Evolutionary conservation across 495 filamentous ascomycete genomes (phyloP), one percentile per base, ranked within the genome.

Genomic region (Cairneyella variabilis): DNA sequence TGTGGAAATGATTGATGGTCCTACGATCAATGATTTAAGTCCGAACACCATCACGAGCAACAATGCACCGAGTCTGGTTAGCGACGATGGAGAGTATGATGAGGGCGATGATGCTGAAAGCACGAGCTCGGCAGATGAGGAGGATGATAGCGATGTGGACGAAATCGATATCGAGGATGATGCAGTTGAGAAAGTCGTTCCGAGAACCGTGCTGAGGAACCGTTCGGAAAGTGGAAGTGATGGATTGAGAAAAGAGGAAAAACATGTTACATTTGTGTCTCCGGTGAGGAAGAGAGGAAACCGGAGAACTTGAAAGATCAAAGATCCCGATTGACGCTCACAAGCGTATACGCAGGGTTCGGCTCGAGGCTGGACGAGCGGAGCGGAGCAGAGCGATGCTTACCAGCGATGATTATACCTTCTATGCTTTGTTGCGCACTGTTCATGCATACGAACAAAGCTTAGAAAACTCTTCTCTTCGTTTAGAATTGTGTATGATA

Each of bases 21-120:
- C 60, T 9, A 57, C 72, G 18, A 57, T 76, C 10, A 51, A 44
- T 25, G 86, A 90, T 45, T 71, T 93, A 30, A 92, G 87, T 60
- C 90, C 91, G 7, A 81, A 89, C 56, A 90, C 89, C 5, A 71
- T 85, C 26, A 81, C 88, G 28, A 88, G 88, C 60, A 91, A 92
- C 65, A 78, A 78, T 45, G 86, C 88, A 10, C 91, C 91, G 11
- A 92, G 89, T 37, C 72, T 96, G 48, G 88, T 95, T 57, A 91
- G 88, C 69, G 91, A 96, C 66, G 86, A 91, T 64, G 86, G 83
- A 48, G 84, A 87, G 60, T 88, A 90, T 60, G 84, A 83, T 53
- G 81, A 83, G 46, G 78, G 75, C 44, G 76, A 69, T 8, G 73
- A 72, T 6, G 77, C 73, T 0, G 76, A 79, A 27, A 74, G 71